Conservation (phyloP, 495 filamentous ascomycete species). For the Venustampulla echinocandica region DNA sequence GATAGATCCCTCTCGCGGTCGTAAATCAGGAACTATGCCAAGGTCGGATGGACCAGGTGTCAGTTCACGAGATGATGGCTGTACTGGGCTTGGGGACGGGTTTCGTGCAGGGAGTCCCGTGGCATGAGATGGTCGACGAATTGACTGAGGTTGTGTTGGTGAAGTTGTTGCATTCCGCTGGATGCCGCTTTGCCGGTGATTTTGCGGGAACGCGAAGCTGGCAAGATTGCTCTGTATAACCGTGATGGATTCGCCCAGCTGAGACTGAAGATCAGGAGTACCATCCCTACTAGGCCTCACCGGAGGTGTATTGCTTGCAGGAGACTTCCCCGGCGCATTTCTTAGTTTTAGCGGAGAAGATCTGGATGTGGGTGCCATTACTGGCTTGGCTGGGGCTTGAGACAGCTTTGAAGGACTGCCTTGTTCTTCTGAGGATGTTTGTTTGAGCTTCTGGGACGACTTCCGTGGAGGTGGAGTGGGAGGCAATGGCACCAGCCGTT, state of each 20-base stretch:
- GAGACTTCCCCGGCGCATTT: background rate
- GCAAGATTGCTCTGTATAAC: constrained; percentile 73
- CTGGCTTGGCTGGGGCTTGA: constrained; percentile 23
- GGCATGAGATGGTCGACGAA: constrained; percentile 7
- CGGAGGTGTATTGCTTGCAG: constrained; percentile 34
- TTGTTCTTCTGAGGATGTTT: constrained; percentile 22
- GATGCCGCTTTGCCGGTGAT: constrained; percentile 13
- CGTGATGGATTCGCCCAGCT: constrained; percentile 50
- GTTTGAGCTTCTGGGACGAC: constrained; percentile 49
- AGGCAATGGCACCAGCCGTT: constrained; percentile 39
- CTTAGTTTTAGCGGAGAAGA: background rate
- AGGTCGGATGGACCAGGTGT: constrained; percentile 30
- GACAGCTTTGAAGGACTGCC: constrained; percentile 26
- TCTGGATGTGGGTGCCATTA: constrained; percentile 15
- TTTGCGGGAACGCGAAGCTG: constrained; percentile 18
- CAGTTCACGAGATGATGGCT: constrained; percentile 35
- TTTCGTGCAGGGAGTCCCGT: constrained; percentile 33
- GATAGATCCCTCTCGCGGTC: constrained; percentile 21
- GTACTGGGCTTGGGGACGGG: constrained; percentile 18
- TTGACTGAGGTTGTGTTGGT: constrained; percentile 8
- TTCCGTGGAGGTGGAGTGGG: constrained; percentile 56
- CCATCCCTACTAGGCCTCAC: constrained; percentile 74
- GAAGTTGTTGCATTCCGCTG: constrained; percentile 3
- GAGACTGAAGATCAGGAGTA: constrained; percentile 52
- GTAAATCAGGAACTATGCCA: constrained; percentile 23